Evolutionary conservation across 345 rosid species (phyloP).

Genomic region (Laguncularia racemosa): DNA sequence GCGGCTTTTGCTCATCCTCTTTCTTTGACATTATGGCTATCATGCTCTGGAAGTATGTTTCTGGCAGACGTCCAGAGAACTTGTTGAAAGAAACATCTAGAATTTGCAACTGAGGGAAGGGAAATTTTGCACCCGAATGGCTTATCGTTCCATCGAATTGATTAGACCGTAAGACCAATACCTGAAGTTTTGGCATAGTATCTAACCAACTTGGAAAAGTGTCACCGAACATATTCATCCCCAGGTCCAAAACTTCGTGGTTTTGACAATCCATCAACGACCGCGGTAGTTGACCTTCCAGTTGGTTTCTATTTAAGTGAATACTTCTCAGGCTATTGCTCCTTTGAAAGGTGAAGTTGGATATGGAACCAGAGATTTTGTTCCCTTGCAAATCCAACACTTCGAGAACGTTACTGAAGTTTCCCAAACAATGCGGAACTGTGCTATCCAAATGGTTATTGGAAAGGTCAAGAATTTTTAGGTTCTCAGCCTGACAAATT

Average conservation of each 20-base stretch:
- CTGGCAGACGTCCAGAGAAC: constrained; percentile 6
- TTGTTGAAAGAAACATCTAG: constrained; percentile 6
- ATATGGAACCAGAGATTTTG: constrained; percentile 12
- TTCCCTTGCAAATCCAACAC: constrained; percentile 16
- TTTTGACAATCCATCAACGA: constrained; percentile 12
- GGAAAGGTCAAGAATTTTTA: background rate
- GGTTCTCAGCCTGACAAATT: constrained; percentile 1
- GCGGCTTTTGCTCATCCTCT: background rate
- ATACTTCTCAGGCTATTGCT: background rate
- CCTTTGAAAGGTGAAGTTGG: constrained; percentile 2
- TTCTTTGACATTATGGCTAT: background rate
- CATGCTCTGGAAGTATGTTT: background rate
- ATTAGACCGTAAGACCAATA: constrained; percentile 13
- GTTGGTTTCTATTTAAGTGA: constrained; percentile 11
- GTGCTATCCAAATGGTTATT: background rate
- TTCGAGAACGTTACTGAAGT: background rate
- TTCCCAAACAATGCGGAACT: background rate
- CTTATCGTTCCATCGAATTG: constrained; percentile 9
- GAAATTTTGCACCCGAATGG: background rate
- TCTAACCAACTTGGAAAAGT: constrained; percentile 19
- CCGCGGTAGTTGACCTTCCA: constrained; percentile 19
- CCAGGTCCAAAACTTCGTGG: constrained; percentile 10
- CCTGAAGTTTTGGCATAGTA: constrained; percentile 5
- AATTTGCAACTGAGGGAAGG: constrained; percentile 6
- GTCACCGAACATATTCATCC: constrained; percentile 14